phyloP scores from a whole-genome alignment of 2,329 filamentous ascomycete species.

The Seiridium cupressi region DNA sequence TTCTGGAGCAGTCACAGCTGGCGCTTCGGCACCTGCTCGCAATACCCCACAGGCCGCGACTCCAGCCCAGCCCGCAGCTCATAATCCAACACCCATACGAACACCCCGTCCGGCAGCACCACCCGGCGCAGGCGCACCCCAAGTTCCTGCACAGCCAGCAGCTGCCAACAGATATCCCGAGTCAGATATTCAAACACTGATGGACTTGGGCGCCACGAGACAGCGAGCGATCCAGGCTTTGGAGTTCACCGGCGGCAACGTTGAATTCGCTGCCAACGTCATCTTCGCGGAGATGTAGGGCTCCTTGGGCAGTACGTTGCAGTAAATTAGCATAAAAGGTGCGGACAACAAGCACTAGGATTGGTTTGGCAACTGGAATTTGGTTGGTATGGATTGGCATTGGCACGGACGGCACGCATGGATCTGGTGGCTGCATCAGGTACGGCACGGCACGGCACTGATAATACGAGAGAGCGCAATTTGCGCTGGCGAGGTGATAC shows the following conservation, averaged over 20 bases:
- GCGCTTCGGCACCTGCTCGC: conserved; percentile 20
- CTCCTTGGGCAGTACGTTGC: neutral
- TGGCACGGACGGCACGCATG: no score
- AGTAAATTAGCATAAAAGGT: no score
- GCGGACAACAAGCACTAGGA: no score
- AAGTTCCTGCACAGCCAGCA: conserved; percentile 22
- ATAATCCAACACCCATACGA: conserved; percentile 16
- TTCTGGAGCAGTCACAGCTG: conserved; percentile 69
- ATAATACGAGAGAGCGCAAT: no score
- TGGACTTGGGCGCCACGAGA: conserved; percentile 73
- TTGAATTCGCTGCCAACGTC: conserved; percentile 83
- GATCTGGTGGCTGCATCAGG: no score
- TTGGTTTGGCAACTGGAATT: no score
- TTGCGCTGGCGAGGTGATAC: no score
- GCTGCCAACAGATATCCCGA: conserved; percentile 41
- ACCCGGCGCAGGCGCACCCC: conserved; percentile 22
- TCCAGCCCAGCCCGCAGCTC: conserved; percentile 12
- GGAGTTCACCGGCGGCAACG: conserved; percentile 78
- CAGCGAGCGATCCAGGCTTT: conserved; percentile 78
- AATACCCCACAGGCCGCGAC: conserved; percentile 13
- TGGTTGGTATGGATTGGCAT: no score
- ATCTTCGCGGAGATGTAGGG: conserved; percentile 54
- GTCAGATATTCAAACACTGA: conserved; percentile 72
- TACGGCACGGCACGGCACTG: no score
- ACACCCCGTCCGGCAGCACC: conserved; percentile 18